Evolutionary conservation across 345 rosid genomes (phyloP).

Genomic region (Atalantia buxifolia): DNA sequence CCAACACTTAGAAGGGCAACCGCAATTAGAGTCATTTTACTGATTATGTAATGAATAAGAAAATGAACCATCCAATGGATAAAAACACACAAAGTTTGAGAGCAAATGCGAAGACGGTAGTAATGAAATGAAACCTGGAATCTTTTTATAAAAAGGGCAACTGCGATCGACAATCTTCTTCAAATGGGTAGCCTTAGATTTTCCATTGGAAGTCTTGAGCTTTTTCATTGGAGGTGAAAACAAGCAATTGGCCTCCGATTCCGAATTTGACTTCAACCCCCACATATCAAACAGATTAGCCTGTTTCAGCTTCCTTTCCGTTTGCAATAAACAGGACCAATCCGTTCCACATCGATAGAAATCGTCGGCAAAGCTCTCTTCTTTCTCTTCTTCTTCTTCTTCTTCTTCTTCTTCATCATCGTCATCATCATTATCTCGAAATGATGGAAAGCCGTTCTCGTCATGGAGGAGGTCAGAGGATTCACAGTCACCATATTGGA

Average conservation of each 20-base stretch:
- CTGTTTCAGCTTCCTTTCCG: constrained; percentile 47
- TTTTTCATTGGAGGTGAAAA: constrained; percentile 12
- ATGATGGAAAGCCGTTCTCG: constrained; percentile 24
- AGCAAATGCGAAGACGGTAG: not conserved
- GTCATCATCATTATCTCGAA: not conserved
- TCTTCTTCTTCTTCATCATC: not conserved
- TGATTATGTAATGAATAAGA: too few species aligned
- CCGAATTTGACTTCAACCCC: constrained; percentile 41
- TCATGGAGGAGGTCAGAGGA: constrained; percentile 14
- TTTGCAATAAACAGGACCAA: constrained; percentile 46
- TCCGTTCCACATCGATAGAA: constrained; percentile 63
- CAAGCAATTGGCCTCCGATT: constrained; percentile 18
- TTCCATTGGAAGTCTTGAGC: not conserved
- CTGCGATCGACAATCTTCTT: not conserved
- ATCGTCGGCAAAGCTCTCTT: constrained; percentile 53
- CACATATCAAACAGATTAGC: constrained; percentile 54
- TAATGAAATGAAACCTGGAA: constrained; percentile 44
- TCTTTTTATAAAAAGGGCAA: constrained; percentile 80
- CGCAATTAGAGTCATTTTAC: too few species aligned
- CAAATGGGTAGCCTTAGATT: not conserved
- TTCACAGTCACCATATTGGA: not conserved
- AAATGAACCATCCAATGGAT: not conserved
- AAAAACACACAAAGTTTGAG: too few species aligned
- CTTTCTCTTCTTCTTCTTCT: constrained; percentile 22
- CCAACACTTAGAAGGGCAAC: not conserved